Evolutionary conservation across 2,329 filamentous ascomycete genomes (phyloP).

Genomic region (Exophiala xenobiotica): DNA sequence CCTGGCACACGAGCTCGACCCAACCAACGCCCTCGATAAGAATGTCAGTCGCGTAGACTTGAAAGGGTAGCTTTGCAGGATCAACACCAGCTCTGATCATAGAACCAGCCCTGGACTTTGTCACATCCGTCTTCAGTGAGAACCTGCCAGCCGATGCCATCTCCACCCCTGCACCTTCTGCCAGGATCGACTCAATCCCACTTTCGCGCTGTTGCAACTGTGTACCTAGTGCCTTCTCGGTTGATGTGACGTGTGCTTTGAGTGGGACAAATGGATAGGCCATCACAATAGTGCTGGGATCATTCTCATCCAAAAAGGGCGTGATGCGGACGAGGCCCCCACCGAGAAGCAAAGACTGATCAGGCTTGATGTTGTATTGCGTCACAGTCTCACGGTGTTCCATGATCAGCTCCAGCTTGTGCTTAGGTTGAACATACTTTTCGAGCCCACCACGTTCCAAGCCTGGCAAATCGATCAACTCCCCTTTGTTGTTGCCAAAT

Average conservation of each 20-base stretch:
- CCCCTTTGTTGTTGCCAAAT: slow-evolving; percentile 77
- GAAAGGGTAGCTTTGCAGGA: slow-evolving; percentile 64
- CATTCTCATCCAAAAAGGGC: slow-evolving; percentile 48
- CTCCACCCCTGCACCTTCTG: slow-evolving; percentile 44
- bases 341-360: slow-evolving; percentile 78
- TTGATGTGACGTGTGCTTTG: slow-evolving; percentile 71
- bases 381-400: slow-evolving; percentile 69
- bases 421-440: slow-evolving; percentile 64
- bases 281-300: slow-evolving; percentile 56
- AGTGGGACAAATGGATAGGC: slow-evolving; percentile 86
- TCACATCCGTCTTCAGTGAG: slow-evolving; percentile 77
- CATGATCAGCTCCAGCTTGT: slow-evolving; percentile 74
- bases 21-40: slow-evolving; percentile 91
- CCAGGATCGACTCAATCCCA: slow-evolving; percentile 52
- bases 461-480: slow-evolving; percentile 90
- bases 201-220: slow-evolving; percentile 67
- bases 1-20: slow-evolving; percentile 83
- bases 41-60: slow-evolving; percentile 76
- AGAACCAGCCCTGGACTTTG: slow-evolving; percentile 71
- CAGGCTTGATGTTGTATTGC: slow-evolving; percentile 69
- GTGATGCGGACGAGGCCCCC: slow-evolving; percentile 87
- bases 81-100: slow-evolving; percentile 64
- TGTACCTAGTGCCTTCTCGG: slow-evolving; percentile 73
- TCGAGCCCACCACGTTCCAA: slow-evolving; percentile 73
- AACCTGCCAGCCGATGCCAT: slow-evolving; percentile 74